Evolutionary conservation across 2,329 filamentous ascomycete genomes (phyloP), one percentile per base, ranked within the genome.

Genomic region (Arthroderma sp.): DNA sequence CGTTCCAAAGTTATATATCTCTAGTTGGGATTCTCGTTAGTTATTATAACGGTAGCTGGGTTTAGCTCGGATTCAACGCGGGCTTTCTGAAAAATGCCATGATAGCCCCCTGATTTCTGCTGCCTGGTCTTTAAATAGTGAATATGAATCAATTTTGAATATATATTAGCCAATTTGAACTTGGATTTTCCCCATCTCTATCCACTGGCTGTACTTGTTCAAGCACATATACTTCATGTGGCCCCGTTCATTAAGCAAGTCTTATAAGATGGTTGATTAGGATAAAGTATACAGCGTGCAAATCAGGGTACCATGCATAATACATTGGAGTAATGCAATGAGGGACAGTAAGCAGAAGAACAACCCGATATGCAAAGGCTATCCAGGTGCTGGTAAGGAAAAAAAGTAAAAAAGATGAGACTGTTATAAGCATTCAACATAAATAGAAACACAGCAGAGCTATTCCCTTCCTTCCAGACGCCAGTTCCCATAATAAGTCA

Each of bases 401-500:
- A 43, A 21, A 43, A 19, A 41, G 47, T 25, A 49, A 51, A 49
- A 21, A 25, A 15, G 15, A 56, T 41, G 41, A 47, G 19, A 47
- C 41, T 47, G 19, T 25, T 25, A 25, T 41, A 47, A 9, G 25
- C 33, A 51, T 17, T 31, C 23, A 9, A 33, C 2, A 47, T 5
- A 31, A 31, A 35, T 28, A 49, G 21, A 49, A 51, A 51, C n/a
- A 51, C 2, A 54, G 11, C 13, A 38, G 39, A 41, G 17, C 31
- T 38, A 25, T 41, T 39, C 33, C 52, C 52, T 98, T 61, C 91
- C 79, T 98, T 61, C 91, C 79, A 23, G 79, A 80, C 56, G 90
- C 87, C 63, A 97, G 79, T 71, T 96, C 97, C 9, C 85, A 91
- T 39, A 97, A 86, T 61, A 93, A 72, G 89, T 95, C 52, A 88